These are phyloP conservation scores for Botrytis deweyae DNA, from an alignment of 2,329 filamentous ascomycete genomes.

Conservation along the genomic window DNA sequence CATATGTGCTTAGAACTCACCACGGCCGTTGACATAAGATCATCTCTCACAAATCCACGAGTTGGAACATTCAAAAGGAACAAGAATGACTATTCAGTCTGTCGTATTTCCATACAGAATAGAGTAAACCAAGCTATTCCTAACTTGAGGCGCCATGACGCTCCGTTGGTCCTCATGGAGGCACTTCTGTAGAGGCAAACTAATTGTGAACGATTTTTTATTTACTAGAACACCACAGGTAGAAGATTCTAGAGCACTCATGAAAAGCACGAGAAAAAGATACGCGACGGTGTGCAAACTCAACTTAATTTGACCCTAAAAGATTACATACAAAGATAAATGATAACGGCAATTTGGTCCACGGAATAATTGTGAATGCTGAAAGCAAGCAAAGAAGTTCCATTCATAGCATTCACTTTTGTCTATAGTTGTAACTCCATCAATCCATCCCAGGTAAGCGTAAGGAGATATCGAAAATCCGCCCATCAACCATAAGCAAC, in stretches of 20 bases:
- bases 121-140: not conserved
- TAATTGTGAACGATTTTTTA: not conserved
- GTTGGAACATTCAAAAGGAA: not conserved
- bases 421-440: not conserved
- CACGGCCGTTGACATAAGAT: not conserved
- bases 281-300: not conserved
- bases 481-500: not conserved
- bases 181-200: not conserved
- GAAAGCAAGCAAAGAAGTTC: not conserved
- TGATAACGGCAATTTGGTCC: not conserved
- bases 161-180: not conserved
- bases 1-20: not conserved
- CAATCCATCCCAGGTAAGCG: not conserved
- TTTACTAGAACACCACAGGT: not conserved
- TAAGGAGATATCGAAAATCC: not conserved
- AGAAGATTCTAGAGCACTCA: not conserved
- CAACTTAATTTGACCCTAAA: not conserved
- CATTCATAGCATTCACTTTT: not conserved
- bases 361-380: not conserved
- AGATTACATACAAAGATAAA: not conserved
- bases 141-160: not conserved
- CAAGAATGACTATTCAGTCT: not conserved
- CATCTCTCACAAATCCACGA: not conserved
- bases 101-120: not conserved
- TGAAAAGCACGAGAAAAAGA: not conserved